Evolutionary conservation across 75 land plant genomes (phyloP), one percentile per base, ranked within the genome.

Genomic region (Cunninghamia lanceolata): DNA sequence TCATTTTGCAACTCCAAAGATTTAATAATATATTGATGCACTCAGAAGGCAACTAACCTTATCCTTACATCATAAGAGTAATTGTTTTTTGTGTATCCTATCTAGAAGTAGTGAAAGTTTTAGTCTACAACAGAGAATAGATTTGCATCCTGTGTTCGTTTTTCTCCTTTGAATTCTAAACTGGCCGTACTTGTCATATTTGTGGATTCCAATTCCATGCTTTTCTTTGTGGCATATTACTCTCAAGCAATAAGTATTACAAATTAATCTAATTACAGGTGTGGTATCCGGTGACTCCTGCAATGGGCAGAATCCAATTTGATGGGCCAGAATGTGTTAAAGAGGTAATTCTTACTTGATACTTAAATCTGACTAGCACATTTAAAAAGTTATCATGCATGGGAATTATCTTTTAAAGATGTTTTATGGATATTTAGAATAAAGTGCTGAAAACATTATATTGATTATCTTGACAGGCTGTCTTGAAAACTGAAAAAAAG

Each of bases 301-400:
- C 89, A n/a, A 89, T 94, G 88, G 95, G 95, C 32, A 94, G 86
- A 87, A 59, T 87, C n/a, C 93, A 94, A 83, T 97, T 93, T 86
- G 89, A 94, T 90, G 98, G 95, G 39, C 95, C 98, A 84, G 99
- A 97, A 50, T 97, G 99, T 89, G 87, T 97, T 66, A 92, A 95
- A 86, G 95, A 96, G 98, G 99, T 93, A 90, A 46, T 47, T 54
- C 86, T 40, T 16, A 15, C 47, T 19, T 70, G 71, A 45, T 45
- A 76, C 54, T n/a, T 59, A 45, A 25, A 11, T 39, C 2, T 16
- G 36, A 32, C 36, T 43, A 66, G n/a, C 45, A 38, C 36, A 77
- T 54, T 40, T 83, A 39, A 39, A 15, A 10, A 76, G 32, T 2
- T n/a, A 56, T 66, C 38, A 32, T 45, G 35, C 34, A 59, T 52